Evolutionary conservation across 2,329 filamentous ascomycete species (phyloP).

Genomic region (Diplocarpon mali): DNA sequence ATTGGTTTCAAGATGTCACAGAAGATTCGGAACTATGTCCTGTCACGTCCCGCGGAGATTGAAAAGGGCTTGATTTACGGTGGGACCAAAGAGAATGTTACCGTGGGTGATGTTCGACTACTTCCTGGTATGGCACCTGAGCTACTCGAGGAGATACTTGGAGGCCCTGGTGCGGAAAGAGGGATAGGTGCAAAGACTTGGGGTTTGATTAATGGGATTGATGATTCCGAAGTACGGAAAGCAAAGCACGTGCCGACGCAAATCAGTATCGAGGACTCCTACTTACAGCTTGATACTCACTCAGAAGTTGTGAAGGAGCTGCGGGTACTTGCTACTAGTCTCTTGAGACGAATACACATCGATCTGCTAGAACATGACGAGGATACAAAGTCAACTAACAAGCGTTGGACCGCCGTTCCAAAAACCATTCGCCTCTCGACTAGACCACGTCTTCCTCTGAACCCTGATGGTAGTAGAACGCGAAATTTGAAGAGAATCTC

Average conservation of each 20-base stretch:
- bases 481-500: constrained; percentile 61
- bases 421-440: constrained; percentile 74
- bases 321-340: constrained; percentile 52
- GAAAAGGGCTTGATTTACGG: constrained; percentile 36
- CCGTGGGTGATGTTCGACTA: constrained; percentile 52
- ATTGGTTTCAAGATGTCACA: constrained; percentile 73
- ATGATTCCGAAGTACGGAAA: constrained; percentile 61
- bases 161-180: constrained; percentile 56
- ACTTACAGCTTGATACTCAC: constrained; percentile 56
- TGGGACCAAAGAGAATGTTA: constrained; percentile 44
- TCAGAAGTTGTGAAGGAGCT: constrained; percentile 58
- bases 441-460: constrained; percentile 45
- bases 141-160: constrained; percentile 56
- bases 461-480: constrained; percentile 40
- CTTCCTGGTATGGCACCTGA: constrained; percentile 52
- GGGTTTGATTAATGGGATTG: constrained; percentile 70
- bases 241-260: constrained; percentile 67
- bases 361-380: constrained; percentile 50
- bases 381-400: constrained; percentile 11
- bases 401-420: constrained; percentile 66
- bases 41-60: constrained; percentile 33
- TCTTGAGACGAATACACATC: constrained; percentile 66
- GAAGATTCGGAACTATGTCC: constrained; percentile 50
- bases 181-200: constrained; percentile 66
- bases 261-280: constrained; percentile 93